These are phyloP conservation scores for Neonectria magnoliae DNA, from an alignment of 2,329 filamentous ascomycete genomes.

Conservation along the genomic window DNA sequence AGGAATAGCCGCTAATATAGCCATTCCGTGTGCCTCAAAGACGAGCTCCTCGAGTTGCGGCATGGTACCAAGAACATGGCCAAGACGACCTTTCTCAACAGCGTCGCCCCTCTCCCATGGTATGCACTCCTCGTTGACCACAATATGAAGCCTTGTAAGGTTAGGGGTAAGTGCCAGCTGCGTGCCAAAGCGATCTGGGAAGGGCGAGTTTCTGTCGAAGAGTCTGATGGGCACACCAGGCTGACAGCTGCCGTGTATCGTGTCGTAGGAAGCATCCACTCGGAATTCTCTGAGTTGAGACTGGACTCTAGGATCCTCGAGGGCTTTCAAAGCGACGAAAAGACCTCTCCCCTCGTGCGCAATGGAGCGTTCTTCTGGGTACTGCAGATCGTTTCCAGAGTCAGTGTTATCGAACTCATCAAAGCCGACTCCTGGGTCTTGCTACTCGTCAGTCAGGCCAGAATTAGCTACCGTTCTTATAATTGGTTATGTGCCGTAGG, in stretches of 20 bases:
- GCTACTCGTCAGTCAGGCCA: neutral
- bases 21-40: slow-evolving; percentile 5
- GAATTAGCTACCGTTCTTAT: neutral
- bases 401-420: neutral
- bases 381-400: neutral
- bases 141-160: slow-evolving; percentile 5
- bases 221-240: slow-evolving; percentile 6
- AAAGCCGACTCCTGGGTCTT: neutral
- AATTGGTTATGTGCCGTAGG: too few relatives aligned
- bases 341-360: neutral
- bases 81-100: neutral
- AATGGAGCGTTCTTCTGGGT: neutral
- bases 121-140: neutral
- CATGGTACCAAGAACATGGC: neutral
- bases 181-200: neutral
- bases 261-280: slow-evolving; percentile 10
- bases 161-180: neutral
- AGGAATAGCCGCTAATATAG: neutral
- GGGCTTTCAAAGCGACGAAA: neutral
- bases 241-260: neutral
- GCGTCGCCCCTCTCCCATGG: neutral
- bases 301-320: neutral
- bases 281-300: slow-evolving; percentile 11
- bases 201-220: neutral
- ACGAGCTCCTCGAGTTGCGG: slow-evolving; percentile 6